Evolutionary conservation across 2,329 filamentous ascomycete genomes (phyloP), one percentile per base, ranked within the genome.

Genomic region (Alternaria sp.): DNA sequence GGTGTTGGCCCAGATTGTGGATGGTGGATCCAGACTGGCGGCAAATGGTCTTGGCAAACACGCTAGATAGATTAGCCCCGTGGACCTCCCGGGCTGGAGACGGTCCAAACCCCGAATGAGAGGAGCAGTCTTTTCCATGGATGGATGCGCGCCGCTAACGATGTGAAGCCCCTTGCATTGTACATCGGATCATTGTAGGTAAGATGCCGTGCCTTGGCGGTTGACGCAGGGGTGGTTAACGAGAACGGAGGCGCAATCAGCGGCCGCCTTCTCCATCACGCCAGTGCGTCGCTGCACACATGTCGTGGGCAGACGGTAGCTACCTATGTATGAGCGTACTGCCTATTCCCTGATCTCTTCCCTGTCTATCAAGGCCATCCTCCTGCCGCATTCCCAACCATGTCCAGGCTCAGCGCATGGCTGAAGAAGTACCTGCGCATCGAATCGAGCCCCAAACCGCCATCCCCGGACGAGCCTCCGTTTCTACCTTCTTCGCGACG

Each of bases 401-500:
- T 62, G 47, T 26, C 26, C 15, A 54, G 12, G 30, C 20, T 54
- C 28, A 20, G 55, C 5, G 28, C 28, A 12, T 62, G 47, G 60
- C 14, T 58, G 20, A 58, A 43, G 55, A 54, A 45, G 26, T 18
- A 49, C 23, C 14, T 58, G 7, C 3, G 9, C 10, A 10, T 14
- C 9, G 49, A 41, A 33, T 5, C 41, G 21, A 9, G 23, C 23
- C 14, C 7, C 12, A 25, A 25, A 41, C 10, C 20, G 11, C 56
- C 26, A 20, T 50, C 25, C 25, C 28, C 28, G 5, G 21, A 57
- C 20, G 45, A 53, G 20, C 60, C 26, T 12, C 64, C 64, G 18
- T 61, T 28, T 18, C 54, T 61, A 20, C 25, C 37, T 18, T 56
- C 54, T 2, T 20, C 58, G 50, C 54, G 58, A 9, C 55, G 58